phyloP scores from a whole-genome alignment of 345 rosid genomes.

The Eutrema japonicum region DNA sequence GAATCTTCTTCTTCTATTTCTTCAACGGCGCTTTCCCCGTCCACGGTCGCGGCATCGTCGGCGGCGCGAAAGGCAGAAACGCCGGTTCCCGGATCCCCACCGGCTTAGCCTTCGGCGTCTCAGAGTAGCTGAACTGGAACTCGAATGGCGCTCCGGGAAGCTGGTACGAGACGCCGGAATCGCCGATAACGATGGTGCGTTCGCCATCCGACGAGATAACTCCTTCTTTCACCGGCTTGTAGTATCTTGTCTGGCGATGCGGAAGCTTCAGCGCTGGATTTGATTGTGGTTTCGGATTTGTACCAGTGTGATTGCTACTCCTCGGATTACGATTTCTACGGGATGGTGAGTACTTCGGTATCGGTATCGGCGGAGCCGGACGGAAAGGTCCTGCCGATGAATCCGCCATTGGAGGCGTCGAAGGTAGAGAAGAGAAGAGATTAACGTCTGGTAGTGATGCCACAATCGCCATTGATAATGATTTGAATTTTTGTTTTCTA shows the following conservation, averaged over 20 bases:
- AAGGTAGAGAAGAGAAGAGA: conserved; percentile 80
- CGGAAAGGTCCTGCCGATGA: conserved; percentile 38
- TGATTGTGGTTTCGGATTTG: conserved; percentile 35
- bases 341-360: conserved; percentile 74
- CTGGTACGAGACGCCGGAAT: conserved; percentile 82
- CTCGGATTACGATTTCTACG: conserved; percentile 42
- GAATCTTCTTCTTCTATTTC: conserved; percentile 75
- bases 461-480: conserved; percentile 56
- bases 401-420: conserved; percentile 51
- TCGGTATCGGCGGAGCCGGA: conserved; percentile 65
- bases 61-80: conserved; percentile 89
- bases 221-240: conserved; percentile 70
- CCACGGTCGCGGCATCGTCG: conserved; percentile 97
- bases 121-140: conserved; percentile 92
- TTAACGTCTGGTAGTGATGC: conserved; percentile 62
- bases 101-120: conserved; percentile 81
- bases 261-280: conserved; percentile 74
- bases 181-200: conserved; percentile 71
- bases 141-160: conserved; percentile 96
- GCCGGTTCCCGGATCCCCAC: conserved; percentile 94
- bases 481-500: not conserved
- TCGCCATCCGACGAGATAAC: conserved; percentile 70
- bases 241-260: conserved; percentile 69
- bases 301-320: conserved; percentile 11
- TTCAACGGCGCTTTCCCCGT: conserved; percentile 97